These are phyloP conservation scores for Triticum monococcum DNA, from an alignment of 176 grass and related monocot genomes.

Conservation along the genomic window DNA sequence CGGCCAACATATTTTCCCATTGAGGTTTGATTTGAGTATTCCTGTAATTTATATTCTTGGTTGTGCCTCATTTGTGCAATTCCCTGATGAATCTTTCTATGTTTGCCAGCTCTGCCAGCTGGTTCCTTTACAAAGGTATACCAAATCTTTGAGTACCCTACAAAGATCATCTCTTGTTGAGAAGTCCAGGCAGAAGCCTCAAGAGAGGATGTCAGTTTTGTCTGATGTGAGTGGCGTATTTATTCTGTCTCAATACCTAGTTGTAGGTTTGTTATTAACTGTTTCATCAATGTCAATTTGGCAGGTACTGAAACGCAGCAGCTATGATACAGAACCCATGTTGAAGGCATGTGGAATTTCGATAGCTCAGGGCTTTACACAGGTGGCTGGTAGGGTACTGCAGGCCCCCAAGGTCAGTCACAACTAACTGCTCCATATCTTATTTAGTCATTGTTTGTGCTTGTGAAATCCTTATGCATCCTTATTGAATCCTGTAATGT, in stretches of 20 bases:
- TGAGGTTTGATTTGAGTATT: slow-evolving; percentile 49
- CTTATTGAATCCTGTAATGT: background rate
- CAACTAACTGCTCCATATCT: background rate
- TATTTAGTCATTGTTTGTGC: background rate
- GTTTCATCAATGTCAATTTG: slow-evolving; percentile 6
- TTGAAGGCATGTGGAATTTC: slow-evolving; percentile 63
- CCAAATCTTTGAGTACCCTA: slow-evolving; percentile 59
- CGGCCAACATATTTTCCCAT: slow-evolving; percentile 71
- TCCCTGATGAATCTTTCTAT: background rate
- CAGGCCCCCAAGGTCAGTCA: slow-evolving; percentile 60
- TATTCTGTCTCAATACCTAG: background rate
- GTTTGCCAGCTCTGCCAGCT: slow-evolving; percentile 57
- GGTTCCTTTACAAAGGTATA: slow-evolving; percentile 76
- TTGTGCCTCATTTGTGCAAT: background rate
- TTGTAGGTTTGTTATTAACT: background rate
- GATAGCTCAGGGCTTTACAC: slow-evolving; percentile 60
- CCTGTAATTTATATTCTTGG: background rate
- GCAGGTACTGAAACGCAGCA: slow-evolving; percentile 53
- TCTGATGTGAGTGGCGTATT: slow-evolving; percentile 45
- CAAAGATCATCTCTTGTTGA: slow-evolving; percentile 80
- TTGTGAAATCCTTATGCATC: background rate
- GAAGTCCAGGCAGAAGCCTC: slow-evolving; percentile 92
- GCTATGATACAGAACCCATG: slow-evolving; percentile 79
- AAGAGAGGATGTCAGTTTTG: slow-evolving; percentile 70
- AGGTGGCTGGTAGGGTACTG: slow-evolving; percentile 68